A percentile compares a stretch with the other conserved stretches of the same genome.
Conservation (phyloP, 2,329 filamentous ascomycete species). For the Juglanconis juglandina region DNA sequence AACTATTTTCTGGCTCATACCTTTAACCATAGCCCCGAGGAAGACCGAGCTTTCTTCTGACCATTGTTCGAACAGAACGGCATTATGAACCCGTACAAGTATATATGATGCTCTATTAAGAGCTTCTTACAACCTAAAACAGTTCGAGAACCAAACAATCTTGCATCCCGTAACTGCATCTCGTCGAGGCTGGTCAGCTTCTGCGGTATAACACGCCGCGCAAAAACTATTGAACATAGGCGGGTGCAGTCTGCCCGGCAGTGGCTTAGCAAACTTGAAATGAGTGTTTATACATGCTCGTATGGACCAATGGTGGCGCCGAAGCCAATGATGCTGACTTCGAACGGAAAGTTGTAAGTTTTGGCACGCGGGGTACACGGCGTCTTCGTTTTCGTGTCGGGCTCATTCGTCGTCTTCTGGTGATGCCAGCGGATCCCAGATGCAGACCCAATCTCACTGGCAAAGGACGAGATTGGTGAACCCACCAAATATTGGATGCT, state of each 20-base stretch:
- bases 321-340: too few relatives aligned
- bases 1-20: constrained; percentile 14
- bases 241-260: neutral
- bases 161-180: neutral
- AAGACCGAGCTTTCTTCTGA: neutral
- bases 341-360: too few relatives aligned
- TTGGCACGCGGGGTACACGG: too few relatives aligned
- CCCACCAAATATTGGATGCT: too few relatives aligned
- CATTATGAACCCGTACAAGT: constrained; percentile 99
- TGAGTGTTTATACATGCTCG: neutral
- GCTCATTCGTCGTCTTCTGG: too few relatives aligned
- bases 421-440: too few relatives aligned
- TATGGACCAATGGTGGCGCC: neutral
- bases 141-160: neutral
- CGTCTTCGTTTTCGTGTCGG: too few relatives aligned
- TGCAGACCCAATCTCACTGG: too few relatives aligned
- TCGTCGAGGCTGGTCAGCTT: neutral
- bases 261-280: neutral
- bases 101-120: constrained; percentile 53
- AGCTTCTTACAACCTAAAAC: neutral
- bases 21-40: neutral
- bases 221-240: neutral
- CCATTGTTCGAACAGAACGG: constrained; percentile 62
- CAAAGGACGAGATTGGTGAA: too few relatives aligned
- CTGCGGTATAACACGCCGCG: neutral